These are phyloP conservation scores for Penicillium verrucosum DNA, from an alignment of 2,329 filamentous ascomycete genomes.

Conservation along the genomic window DNA sequence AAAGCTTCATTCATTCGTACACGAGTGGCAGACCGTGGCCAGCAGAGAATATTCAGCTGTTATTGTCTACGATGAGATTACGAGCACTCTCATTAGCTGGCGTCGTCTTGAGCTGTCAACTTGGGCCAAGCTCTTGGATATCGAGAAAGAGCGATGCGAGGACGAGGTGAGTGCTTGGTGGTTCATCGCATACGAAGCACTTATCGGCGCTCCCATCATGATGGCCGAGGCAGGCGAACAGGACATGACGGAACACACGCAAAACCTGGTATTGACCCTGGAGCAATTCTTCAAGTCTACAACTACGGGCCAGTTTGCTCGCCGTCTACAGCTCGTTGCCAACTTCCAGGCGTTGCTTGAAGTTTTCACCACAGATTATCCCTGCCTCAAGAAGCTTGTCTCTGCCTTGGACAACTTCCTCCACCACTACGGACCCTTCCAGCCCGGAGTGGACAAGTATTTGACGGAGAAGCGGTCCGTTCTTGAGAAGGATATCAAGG, in stretches of 20 bases:
- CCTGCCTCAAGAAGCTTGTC: slow-evolving; percentile 56
- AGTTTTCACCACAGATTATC: slow-evolving; percentile 59
- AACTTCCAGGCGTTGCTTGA: slow-evolving; percentile 63
- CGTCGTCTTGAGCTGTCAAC: slow-evolving; percentile 85
- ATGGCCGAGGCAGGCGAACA: slow-evolving; percentile 59
- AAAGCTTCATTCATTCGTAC: slow-evolving; percentile 76
- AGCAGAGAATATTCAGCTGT: slow-evolving; percentile 72
- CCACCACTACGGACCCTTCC: slow-evolving; percentile 69
- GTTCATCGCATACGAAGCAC: slow-evolving; percentile 90
- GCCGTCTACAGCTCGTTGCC: slow-evolving; percentile 67
- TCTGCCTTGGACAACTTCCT: slow-evolving; percentile 74
- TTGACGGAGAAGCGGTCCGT: slow-evolving; percentile 65
- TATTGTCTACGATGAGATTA: slow-evolving; percentile 71
- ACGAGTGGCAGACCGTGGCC: slow-evolving; percentile 94
- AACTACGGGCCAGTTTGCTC: slow-evolving; percentile 74
- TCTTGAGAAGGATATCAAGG: slow-evolving; percentile 89
- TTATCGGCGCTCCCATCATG: slow-evolving; percentile 71
- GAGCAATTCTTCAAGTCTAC: slow-evolving; percentile 76
- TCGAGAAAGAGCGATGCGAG: slow-evolving; percentile 72
- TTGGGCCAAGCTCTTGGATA: slow-evolving; percentile 84
- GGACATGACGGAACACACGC: slow-evolving; percentile 62
- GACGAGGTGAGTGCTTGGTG: slow-evolving; percentile 87
- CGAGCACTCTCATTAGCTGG: slow-evolving; percentile 80
- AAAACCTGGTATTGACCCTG: slow-evolving; percentile 69
- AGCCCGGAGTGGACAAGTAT: slow-evolving; percentile 60